phyloP scores from a whole-genome alignment of 2,329 filamentous ascomycete genomes.

The Cadophora sp. region DNA sequence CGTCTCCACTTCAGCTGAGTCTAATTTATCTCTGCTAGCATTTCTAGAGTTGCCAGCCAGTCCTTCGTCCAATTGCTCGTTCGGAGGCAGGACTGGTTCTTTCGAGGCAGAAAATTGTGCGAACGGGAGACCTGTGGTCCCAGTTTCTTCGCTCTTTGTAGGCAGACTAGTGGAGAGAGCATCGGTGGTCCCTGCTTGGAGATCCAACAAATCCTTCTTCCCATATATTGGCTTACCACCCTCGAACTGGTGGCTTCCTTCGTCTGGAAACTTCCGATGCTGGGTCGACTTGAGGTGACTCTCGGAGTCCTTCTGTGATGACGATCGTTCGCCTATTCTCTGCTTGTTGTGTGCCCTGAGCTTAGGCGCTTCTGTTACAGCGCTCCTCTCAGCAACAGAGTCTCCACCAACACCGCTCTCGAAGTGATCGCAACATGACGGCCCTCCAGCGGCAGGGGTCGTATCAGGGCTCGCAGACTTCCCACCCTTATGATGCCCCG shows the following conservation, averaged over 20 bases:
- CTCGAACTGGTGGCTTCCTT: background rate
- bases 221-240: slow-evolving; percentile 1
- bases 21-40: background rate
- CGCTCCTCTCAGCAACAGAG: slow-evolving; percentile 11
- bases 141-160: slow-evolving; percentile 37
- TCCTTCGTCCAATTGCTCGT: slow-evolving; percentile 6
- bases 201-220: background rate
- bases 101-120: slow-evolving; percentile 47
- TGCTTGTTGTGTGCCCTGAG: background rate
- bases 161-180: slow-evolving; percentile 21
- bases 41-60: slow-evolving; percentile 21
- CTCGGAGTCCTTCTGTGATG: background rate
- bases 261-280: slow-evolving; percentile 6
- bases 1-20: slow-evolving; percentile 29
- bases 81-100: slow-evolving; percentile 21
- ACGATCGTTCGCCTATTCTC: background rate
- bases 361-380: background rate
- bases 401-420: slow-evolving; percentile 17
- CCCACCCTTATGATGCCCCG: slow-evolving; percentile 45
- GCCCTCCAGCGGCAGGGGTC: slow-evolving; percentile 31
- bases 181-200: slow-evolving; percentile 1
- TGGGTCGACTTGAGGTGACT: slow-evolving; percentile 13
- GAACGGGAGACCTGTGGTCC: slow-evolving; percentile 56
- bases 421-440: slow-evolving; percentile 12
- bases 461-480: background rate